These are phyloP conservation scores for Lipomyces starkeyi DNA, from an alignment of 805 yeast genomes.

Conservation along the genomic window DNA sequence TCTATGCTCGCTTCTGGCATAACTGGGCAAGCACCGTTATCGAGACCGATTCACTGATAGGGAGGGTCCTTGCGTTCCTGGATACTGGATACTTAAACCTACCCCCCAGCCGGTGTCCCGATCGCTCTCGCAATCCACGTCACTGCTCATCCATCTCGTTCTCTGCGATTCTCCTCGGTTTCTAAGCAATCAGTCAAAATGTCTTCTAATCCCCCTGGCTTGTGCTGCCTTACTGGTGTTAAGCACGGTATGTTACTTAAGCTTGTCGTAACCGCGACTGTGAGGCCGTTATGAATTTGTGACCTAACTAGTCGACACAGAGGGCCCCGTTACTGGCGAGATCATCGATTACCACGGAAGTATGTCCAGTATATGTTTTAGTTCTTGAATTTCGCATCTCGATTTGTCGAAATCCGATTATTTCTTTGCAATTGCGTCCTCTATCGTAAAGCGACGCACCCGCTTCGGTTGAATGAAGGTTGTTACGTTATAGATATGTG, in stretches of 20 bases:
- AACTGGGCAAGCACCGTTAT: too few relatives aligned
- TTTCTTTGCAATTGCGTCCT: not conserved
- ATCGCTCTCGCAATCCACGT: too few relatives aligned
- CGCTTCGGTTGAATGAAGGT: too few relatives aligned
- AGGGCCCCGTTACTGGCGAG: conserved; percentile 35
- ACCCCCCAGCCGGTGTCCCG: too few relatives aligned
- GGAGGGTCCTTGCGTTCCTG: too few relatives aligned
- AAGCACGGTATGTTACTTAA: conserved; percentile 31
- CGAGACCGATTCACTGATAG: too few relatives aligned
- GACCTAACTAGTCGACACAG: conserved; percentile 9
- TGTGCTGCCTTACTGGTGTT: conserved; percentile 38
- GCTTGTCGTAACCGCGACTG: not conserved
- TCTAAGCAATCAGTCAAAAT: conserved; percentile 8
- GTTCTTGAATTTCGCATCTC: not conserved
- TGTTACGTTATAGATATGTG: too few relatives aligned
- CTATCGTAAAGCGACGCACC: too few relatives aligned
- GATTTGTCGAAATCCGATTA: not conserved
- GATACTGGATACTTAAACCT: too few relatives aligned
- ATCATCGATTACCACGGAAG: conserved; percentile 38
- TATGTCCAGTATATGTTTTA: conserved; percentile 6
- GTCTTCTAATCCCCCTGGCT: conserved; percentile 37
- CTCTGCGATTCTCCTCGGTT: not conserved
- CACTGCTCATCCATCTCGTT: not conserved
- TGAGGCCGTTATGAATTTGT: too few relatives aligned
- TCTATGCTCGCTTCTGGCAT: too few relatives aligned